Evolutionary conservation across 1,284 basidiomycete species (phyloP).

Genomic region (Tilletia setariae): DNA sequence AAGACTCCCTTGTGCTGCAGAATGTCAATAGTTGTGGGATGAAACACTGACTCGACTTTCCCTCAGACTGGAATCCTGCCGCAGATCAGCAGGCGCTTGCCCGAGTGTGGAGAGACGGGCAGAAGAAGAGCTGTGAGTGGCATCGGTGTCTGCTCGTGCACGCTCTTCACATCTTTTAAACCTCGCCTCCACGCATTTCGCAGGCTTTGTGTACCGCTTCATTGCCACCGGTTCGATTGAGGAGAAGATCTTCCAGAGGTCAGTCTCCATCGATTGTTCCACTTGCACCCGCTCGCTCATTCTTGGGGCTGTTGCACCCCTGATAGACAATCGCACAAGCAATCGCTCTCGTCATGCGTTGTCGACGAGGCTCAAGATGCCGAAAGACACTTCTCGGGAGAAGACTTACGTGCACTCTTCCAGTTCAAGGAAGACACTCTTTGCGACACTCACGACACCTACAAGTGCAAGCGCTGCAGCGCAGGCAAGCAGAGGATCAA

Average conservation of each 20-base stretch:
- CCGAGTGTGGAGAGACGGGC: constrained; percentile 98
- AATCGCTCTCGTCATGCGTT: constrained; percentile 91
- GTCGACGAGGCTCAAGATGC: constrained; percentile 96
- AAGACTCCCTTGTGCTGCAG: neutral
- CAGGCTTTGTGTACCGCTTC: constrained; percentile 96
- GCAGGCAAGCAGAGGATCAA: constrained; percentile 80
- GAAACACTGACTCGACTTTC: constrained; percentile 49
- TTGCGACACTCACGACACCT: constrained; percentile 76
- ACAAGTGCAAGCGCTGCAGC: constrained; percentile 90
- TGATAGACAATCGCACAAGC: constrained; percentile 74
- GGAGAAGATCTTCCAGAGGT: constrained; percentile 95
- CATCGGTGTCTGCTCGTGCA: neutral
- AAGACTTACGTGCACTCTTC: constrained; percentile 86
- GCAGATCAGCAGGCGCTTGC: constrained; percentile 97
- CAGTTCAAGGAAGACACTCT: constrained; percentile 80
- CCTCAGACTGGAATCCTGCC: constrained; percentile 87
- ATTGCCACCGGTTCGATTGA: constrained; percentile 97
- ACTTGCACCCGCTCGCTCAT: too few species aligned
- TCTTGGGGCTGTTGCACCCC: too few species aligned
- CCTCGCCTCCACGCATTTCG: too few species aligned
- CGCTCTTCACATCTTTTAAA: constrained; percentile 9
- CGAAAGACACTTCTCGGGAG: constrained; percentile 89
- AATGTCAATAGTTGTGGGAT: neutral
- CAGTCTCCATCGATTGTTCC: constrained; percentile 7
- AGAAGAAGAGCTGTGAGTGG: constrained; percentile 70